Conservation (phyloP, 139 green algal genomes). For the Desmodesmus armatus region DNA sequence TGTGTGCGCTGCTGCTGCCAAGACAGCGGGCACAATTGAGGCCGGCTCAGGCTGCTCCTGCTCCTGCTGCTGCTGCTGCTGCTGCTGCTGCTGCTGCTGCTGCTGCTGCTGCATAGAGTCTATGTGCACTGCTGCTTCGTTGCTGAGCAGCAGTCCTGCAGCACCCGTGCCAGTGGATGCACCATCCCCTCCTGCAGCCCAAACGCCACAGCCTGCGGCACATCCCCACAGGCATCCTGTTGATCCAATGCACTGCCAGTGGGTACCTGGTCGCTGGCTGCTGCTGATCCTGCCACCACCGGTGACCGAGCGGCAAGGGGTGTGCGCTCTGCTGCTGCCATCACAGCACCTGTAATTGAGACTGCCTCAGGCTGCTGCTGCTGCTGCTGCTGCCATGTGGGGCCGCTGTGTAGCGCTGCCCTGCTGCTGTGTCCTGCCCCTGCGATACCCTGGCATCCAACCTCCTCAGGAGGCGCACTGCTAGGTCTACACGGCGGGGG, state of each 20-base stretch:
- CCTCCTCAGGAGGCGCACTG: too few species aligned
- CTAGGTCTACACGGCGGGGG: too few species aligned
- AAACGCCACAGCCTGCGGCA: background rate
- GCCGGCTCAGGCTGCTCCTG: background rate
- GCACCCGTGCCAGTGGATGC: background rate
- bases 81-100: background rate
- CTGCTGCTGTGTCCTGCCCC: too few species aligned
- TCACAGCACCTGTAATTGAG: too few species aligned
- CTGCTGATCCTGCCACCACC: background rate
- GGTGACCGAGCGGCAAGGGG: background rate
- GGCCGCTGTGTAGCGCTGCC: too few species aligned
- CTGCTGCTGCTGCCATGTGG: too few species aligned
- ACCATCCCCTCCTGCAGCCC: background rate
- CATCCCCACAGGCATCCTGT: background rate
- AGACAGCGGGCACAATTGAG: background rate
- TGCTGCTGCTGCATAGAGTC: background rate
- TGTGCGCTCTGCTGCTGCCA: background rate
- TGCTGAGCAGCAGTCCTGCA: background rate
- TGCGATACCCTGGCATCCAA: too few species aligned
- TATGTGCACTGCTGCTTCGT: background rate
- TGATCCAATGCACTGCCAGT: background rate
- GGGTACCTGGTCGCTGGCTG: background rate
- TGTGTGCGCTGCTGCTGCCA: background rate
- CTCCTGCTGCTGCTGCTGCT: background rate
- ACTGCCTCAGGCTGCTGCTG: too few species aligned